Percentiles rank a stretch among this genome's conserved stretches.
Evolutionary conservation across 2,329 filamentous ascomycete species (phyloP).

Genomic region (Fusarium sp.): DNA sequence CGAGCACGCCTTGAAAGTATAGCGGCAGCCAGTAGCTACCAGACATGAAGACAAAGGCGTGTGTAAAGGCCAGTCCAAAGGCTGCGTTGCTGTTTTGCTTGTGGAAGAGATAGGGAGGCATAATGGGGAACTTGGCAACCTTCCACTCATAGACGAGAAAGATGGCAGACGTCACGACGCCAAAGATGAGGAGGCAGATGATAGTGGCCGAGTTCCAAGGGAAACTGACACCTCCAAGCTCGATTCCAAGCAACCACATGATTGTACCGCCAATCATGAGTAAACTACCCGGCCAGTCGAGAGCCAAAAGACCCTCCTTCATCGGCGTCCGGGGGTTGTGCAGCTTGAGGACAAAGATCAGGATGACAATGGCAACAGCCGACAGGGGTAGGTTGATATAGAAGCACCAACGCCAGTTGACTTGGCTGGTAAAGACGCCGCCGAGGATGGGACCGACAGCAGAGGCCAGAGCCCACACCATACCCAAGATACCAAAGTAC

Average conservation of each 20-base stretch:
- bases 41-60: conserved; percentile 82
- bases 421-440: conserved; percentile 73
- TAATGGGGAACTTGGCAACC: conserved; percentile 80
- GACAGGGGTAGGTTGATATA: conserved; percentile 71
- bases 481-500: conserved; percentile 65
- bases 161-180: conserved; percentile 68
- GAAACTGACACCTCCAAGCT: conserved; percentile 81
- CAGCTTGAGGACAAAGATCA: conserved; percentile 73
- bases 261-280: conserved; percentile 81
- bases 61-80: conserved; percentile 75
- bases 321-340: conserved; percentile 76
- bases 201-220: conserved; percentile 82
- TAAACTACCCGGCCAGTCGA: conserved; percentile 68
- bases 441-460: conserved; percentile 75
- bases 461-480: conserved; percentile 73
- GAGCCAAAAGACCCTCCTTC: conserved; percentile 70
- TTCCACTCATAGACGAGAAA: conserved; percentile 82
- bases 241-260: conserved; percentile 87
- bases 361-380: conserved; percentile 59
- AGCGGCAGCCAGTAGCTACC: conserved; percentile 84
- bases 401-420: conserved; percentile 78
- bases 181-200: conserved; percentile 82
- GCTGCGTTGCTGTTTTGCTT: conserved; percentile 73
- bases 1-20: conserved; percentile 83
- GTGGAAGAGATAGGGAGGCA: conserved; percentile 78